phyloP scores from a whole-genome alignment of 192 early-diverging fungal genomes.

The Linnemannia zychae region DNA sequence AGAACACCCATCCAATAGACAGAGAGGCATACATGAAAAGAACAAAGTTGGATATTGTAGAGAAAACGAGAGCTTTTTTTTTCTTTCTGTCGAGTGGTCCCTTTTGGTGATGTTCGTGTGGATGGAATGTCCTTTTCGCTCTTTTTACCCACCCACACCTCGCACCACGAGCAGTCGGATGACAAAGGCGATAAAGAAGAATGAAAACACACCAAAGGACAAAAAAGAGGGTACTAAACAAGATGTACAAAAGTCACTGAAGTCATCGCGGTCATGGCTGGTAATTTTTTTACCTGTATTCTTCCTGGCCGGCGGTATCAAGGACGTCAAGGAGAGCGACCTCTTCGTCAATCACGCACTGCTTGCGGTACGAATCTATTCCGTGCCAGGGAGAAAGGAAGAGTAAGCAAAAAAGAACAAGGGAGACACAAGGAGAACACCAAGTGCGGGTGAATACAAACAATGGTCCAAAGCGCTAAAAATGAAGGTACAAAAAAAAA shows the following conservation, averaged over 20 bases:
- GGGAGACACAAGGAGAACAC: neutral
- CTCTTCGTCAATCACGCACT: slow-evolving; percentile 92
- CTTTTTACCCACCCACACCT: neutral
- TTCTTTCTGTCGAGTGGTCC: neutral
- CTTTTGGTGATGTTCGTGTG: neutral
- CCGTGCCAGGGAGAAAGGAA: slow-evolving; percentile 8
- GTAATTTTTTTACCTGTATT: slow-evolving; percentile 79
- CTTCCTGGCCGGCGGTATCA: slow-evolving; percentile 97
- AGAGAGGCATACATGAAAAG: neutral
- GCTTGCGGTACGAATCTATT: slow-evolving; percentile 95
- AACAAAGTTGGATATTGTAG: neutral
- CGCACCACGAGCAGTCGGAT: neutral
- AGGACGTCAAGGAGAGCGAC: slow-evolving; percentile 92
- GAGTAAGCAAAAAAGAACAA: neutral
- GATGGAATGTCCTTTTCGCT: neutral
- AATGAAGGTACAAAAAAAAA: slow-evolving; percentile 5
- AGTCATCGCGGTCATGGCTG: neutral
- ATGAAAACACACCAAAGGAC: neutral
- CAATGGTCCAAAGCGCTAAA: neutral
- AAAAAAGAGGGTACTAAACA: neutral
- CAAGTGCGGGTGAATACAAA: neutral
- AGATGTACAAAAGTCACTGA: neutral
- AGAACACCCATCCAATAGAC: neutral
- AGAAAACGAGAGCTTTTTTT: slow-evolving; percentile 9
- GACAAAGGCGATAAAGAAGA: neutral